Evolutionary conservation across 2,329 filamentous ascomycete species (phyloP).

Genomic region (Xylaria sp.): DNA sequence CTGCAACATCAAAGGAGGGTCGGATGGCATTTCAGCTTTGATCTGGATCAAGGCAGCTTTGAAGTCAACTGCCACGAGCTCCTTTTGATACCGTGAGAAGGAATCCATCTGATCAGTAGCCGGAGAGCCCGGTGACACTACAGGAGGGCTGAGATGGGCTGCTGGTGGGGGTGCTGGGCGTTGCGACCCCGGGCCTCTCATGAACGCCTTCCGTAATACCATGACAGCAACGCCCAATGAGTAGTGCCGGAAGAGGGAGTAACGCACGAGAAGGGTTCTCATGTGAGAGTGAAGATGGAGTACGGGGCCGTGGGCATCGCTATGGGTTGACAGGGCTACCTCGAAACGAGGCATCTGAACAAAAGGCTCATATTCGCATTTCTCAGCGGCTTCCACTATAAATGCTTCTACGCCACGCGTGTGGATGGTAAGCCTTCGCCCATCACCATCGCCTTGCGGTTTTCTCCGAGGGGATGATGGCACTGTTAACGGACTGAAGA

Average conservation of each 20-base stretch:
- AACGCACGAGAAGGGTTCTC: constrained; percentile 78
- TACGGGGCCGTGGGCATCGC: constrained; percentile 83
- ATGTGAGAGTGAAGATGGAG: constrained; percentile 85
- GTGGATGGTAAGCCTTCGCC: constrained; percentile 78
- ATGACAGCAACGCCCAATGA: constrained; percentile 79
- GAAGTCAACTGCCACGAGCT: constrained; percentile 81
- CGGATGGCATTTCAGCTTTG: constrained; percentile 84
- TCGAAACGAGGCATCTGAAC: constrained; percentile 85
- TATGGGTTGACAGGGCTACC: constrained; percentile 79
- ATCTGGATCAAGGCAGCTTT: constrained; percentile 82
- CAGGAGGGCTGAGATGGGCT: constrained; percentile 44
- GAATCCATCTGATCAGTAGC: constrained; percentile 36
- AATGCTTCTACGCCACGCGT: constrained; percentile 85
- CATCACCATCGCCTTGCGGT: constrained; percentile 65
- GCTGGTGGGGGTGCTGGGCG: constrained; percentile 29
- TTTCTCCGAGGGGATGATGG: constrained; percentile 56
- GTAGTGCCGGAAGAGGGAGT: constrained; percentile 93
- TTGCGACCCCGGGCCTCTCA: constrained; percentile 48
- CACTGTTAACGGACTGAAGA: constrained; percentile 54
- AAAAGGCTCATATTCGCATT: constrained; percentile 83
- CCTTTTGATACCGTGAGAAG: constrained; percentile 45
- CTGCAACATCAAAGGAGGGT: constrained; percentile 91
- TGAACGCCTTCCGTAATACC: constrained; percentile 73
- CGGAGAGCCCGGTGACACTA: constrained; percentile 39
- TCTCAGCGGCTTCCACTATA: constrained; percentile 84